These are phyloP conservation scores for Monosporascus sp. DNA, from an alignment of 2,329 filamentous ascomycete genomes.

Conservation along the genomic window DNA sequence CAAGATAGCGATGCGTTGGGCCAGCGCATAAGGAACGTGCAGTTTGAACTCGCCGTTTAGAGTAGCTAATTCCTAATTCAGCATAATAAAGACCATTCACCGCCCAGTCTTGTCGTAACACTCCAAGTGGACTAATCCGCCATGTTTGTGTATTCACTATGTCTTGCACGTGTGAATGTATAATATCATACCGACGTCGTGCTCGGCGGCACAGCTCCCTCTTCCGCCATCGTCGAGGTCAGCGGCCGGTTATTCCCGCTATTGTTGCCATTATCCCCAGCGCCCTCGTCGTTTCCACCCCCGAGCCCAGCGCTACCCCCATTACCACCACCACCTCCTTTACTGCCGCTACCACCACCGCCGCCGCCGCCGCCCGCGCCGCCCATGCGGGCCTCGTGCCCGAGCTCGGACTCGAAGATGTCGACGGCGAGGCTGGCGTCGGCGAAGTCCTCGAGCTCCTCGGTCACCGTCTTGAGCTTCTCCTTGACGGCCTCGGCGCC, in stretches of 20 bases:
- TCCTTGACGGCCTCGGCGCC: conserved; percentile 85
- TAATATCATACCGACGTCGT: conserved; percentile 2
- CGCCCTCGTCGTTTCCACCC: background rate
- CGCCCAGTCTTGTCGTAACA: too few relatives aligned
- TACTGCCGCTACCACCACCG: background rate
- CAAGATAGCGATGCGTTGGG: too few relatives aligned
- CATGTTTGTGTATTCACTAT: too few relatives aligned
- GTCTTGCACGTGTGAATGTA: too few relatives aligned
- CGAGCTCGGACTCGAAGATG: conserved; percentile 56
- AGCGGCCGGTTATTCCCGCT: background rate
- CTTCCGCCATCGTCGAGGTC: conserved; percentile 11
- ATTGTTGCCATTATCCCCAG: background rate
- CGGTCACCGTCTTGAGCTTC: conserved; percentile 92
- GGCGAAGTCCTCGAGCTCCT: conserved; percentile 94
- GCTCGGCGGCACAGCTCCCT: conserved; percentile 7
- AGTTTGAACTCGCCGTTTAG: too few relatives aligned
- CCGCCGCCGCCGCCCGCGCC: conserved; percentile 11
- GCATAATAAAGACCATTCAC: too few relatives aligned
- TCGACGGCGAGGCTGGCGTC: conserved; percentile 84
- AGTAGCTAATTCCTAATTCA: too few relatives aligned
- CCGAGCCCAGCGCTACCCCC: background rate
- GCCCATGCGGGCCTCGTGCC: conserved; percentile 43
- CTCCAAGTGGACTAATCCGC: too few relatives aligned
- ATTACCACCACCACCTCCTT: background rate
- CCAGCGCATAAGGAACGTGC: too few relatives aligned